phyloP scores from a whole-genome alignment of 768 basidiomycete genomes.

The Steccherinum ochraceum region DNA sequence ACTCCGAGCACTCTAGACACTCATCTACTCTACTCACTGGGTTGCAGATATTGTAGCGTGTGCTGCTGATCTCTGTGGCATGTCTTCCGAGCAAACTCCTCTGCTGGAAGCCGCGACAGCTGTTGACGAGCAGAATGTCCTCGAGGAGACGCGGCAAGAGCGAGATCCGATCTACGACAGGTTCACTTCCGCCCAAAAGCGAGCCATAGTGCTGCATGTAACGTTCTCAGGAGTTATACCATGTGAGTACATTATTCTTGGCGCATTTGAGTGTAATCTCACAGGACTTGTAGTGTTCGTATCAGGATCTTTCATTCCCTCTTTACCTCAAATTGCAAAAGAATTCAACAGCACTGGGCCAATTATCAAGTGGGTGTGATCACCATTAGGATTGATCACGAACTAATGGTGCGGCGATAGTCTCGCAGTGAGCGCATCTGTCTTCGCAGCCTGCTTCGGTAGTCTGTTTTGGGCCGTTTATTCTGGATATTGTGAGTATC shows the following conservation, averaged over 20 bases:
- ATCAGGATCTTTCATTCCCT: conserved; percentile 63
- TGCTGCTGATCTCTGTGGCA: too few relatives aligned
- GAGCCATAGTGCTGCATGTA: conserved; percentile 46
- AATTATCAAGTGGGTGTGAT: conserved; percentile 46
- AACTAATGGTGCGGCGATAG: too few relatives aligned
- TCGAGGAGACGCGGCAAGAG: conserved; percentile 7
- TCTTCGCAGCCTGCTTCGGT: conserved; percentile 38
- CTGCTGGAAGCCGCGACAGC: too few relatives aligned
- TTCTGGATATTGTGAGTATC: conserved; percentile 34
- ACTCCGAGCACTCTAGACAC: too few relatives aligned
- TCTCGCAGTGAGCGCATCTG: conserved; percentile 42
- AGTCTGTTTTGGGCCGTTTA: conserved; percentile 47
- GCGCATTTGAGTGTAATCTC: too few relatives aligned
- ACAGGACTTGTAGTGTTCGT: conserved; percentile 64
- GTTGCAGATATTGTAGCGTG: too few relatives aligned
- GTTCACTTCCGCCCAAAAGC: conserved; percentile 49
- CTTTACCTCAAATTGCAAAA: conserved; percentile 64
- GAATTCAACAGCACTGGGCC: conserved; percentile 54
- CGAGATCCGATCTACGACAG: conserved; percentile 44
- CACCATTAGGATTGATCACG: too few relatives aligned
- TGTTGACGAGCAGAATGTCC: too few relatives aligned
- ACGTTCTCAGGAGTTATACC: conserved; percentile 59
- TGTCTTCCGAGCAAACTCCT: conserved; percentile 26
- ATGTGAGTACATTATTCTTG: conserved; percentile 34
- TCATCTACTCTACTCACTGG: too few relatives aligned